Evolutionary conservation across 176 grass and related monocot species (phyloP).

Genomic region (Avena sativa): DNA sequence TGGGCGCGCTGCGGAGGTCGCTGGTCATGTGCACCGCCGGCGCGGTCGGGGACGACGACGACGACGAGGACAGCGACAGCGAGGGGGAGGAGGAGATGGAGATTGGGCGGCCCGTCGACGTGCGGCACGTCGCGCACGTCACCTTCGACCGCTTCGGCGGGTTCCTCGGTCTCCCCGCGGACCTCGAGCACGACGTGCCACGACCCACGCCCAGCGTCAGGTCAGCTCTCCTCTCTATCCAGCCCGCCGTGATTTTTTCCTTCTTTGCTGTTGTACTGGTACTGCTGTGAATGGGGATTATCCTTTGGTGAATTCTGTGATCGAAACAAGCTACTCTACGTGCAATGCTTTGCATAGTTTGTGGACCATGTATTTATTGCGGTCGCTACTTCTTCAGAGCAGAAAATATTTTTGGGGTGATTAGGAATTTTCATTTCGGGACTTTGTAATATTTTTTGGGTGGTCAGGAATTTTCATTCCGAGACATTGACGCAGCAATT

Average conservation of each 20-base stretch:
- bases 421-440: neutral
- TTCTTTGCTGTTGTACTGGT: neutral
- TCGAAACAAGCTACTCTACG: neutral
- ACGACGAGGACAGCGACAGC: neutral
- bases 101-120: conserved; percentile 91
- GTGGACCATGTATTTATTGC: neutral
- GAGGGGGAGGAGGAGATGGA: conserved; percentile 50
- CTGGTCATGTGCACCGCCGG: conserved; percentile 90
- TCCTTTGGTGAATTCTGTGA: neutral
- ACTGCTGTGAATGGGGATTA: neutral
- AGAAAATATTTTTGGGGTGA: neutral
- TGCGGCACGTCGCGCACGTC: conserved; percentile 87
- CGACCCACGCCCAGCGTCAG: conserved; percentile 73
- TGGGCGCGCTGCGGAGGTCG: conserved; percentile 79
- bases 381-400: neutral
- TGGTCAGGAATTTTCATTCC: neutral
- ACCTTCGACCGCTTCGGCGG: conserved; percentile 94
- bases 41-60: conserved; percentile 47
- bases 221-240: conserved; percentile 31
- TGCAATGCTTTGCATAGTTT: neutral
- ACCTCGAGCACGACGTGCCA: conserved; percentile 79
- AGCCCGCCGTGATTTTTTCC: neutral
- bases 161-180: conserved; percentile 88
- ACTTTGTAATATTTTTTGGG: neutral
- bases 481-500: neutral